Conservation (phyloP, 2,329 filamentous ascomycete species). For the Arachnomyces sp. region DNA sequence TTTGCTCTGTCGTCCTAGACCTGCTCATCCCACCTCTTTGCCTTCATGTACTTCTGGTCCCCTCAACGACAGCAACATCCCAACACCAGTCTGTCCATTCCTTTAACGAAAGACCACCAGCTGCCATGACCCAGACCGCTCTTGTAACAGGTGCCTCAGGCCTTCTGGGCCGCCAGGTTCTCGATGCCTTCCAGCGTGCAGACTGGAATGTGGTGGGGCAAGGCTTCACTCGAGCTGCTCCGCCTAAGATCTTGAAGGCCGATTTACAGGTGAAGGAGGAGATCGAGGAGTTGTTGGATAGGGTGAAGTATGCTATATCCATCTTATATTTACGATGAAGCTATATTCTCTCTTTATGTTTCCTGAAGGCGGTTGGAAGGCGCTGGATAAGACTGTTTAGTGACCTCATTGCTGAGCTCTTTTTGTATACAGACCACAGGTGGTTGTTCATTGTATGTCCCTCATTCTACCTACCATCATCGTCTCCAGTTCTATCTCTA, state of each 20-base stretch:
- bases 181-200: slow-evolving; percentile 58
- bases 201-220: slow-evolving; percentile 67
- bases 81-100: too few species aligned
- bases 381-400: too few species aligned
- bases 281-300: slow-evolving; percentile 41
- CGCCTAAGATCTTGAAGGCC: slow-evolving; percentile 56
- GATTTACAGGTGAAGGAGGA: slow-evolving; percentile 42
- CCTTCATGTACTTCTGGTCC: too few species aligned
- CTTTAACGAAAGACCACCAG: too few species aligned
- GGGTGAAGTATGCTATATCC: slow-evolving; percentile 40
- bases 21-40: too few species aligned
- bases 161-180: slow-evolving; percentile 71
- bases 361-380: too few species aligned
- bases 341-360: background rate
- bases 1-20: too few species aligned
- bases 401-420: slow-evolving; percentile 3
- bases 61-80: too few species aligned
- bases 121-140: slow-evolving; percentile 42
- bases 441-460: slow-evolving; percentile 69
- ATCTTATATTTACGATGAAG: background rate
- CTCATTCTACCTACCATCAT: background rate
- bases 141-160: slow-evolving; percentile 81
- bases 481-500: slow-evolving; percentile 8
- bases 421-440: slow-evolving; percentile 52
- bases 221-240: slow-evolving; percentile 65